Base-by-base conservation (phyloP, 306 rosid genomes). In the Biancaea sappan region DNA sequence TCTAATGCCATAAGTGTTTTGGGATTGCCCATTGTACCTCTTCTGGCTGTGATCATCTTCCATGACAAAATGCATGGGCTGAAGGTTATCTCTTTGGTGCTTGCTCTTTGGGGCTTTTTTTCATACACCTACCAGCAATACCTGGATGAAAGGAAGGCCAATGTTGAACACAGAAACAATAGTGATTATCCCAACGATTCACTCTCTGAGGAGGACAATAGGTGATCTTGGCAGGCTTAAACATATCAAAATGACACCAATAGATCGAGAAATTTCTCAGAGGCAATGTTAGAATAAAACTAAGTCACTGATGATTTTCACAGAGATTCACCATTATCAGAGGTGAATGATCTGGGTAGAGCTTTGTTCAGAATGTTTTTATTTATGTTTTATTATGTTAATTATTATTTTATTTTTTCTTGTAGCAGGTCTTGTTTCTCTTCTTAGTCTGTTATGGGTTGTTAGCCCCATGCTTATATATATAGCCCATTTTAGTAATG, bases 31-130 rank as follows among this genome's bases (percentile, higher is more conserved):
- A 24, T 84, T 12, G 74, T 80, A 59, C 89, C 84, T 2, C 58
- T 84, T 80, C 57, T 84, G 25, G 87, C 84, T 8, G 79, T 84
- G 19, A 21, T 84, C 29, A 21, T 87, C 40, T 64, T 80, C 58
- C 85, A 80, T 31, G 89, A 87, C 25, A 72, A 37, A 18, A 74
- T 87, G 74, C 57, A 82, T 62, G 89, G 82, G 9, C 38, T 71
- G 12, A 87, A 84, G 79, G 85, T 31, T 22, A 67, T 82, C 7
- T 73, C 89, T 54, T 41, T 82, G 82, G 75, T 82, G 41, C 80
- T 87, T 52, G 82, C 86, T 18, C 16, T 82, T 6, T 87, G 86
- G 89, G 89, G 87, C 18, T 67, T 84, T 56, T 21, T 69, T 43
- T 87, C 91, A 6, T 84, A 82, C 35, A 7, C 63, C 26, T 87